A percentile compares a stretch with the other conserved stretches of the same genome.
Evolutionary conservation across 495 filamentous ascomycete species (phyloP).

Genomic region (Tetracladium marchalianum): DNA sequence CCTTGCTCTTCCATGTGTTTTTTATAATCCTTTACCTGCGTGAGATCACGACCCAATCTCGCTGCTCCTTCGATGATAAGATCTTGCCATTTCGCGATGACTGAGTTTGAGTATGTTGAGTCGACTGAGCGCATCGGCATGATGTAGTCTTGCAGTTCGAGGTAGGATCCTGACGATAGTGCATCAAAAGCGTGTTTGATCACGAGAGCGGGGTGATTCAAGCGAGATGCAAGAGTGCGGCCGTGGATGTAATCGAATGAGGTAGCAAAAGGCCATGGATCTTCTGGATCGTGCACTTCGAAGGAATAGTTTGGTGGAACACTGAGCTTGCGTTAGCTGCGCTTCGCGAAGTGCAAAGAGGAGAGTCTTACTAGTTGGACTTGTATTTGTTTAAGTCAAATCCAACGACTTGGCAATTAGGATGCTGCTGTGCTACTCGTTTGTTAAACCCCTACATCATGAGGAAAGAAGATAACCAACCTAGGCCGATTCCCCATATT

Average conservation of each 20-base stretch:
- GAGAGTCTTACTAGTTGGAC: slow-evolving; percentile 17
- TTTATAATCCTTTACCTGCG: slow-evolving; percentile 10
- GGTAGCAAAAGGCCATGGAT: slow-evolving; percentile 34
- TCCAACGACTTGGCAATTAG: slow-evolving; percentile 40
- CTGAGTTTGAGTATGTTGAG: slow-evolving; percentile 17
- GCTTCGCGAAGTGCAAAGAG: slow-evolving; percentile 1
- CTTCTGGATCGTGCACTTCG: slow-evolving; percentile 41
- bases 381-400: slow-evolving; percentile 32
- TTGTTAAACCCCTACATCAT: background rate
- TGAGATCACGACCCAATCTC: slow-evolving; percentile 10
- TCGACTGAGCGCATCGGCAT: slow-evolving; percentile 24
- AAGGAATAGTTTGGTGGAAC: slow-evolving; percentile 39
- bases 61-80: slow-evolving; percentile 20
- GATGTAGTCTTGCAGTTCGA: slow-evolving; percentile 38
- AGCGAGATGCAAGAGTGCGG: slow-evolving; percentile 32
- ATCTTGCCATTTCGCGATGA: slow-evolving; percentile 23
- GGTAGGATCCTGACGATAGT: slow-evolving; percentile 38
- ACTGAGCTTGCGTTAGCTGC: slow-evolving; percentile 13
- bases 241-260: slow-evolving; percentile 42
- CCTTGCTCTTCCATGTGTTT: slow-evolving; percentile 39
- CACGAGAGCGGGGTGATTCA: slow-evolving; percentile 31
- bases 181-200: slow-evolving; percentile 31
- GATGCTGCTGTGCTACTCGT: slow-evolving; percentile 23
- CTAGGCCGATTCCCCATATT: slow-evolving; percentile 49
- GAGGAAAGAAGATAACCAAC: slow-evolving; percentile 8